These are phyloP conservation scores for Linnemannia elongata DNA, from an alignment of 192 early-diverging fungal species.

Conservation along the genomic window DNA sequence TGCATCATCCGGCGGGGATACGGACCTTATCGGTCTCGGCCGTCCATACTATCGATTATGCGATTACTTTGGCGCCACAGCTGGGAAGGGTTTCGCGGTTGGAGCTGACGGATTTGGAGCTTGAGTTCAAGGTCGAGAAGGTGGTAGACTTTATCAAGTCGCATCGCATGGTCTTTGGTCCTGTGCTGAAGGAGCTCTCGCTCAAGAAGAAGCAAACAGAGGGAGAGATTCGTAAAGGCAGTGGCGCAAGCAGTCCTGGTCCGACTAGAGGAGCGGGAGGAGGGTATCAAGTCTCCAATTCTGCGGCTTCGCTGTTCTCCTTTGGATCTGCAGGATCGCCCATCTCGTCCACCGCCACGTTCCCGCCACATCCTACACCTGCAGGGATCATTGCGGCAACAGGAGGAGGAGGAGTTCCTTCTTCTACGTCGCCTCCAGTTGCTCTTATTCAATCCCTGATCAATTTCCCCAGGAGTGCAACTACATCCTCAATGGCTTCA, in stretches of 20 bases:
- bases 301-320: neutral
- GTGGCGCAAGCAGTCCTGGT: neutral
- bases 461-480: neutral
- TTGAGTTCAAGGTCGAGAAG: constrained; percentile 21
- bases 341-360: neutral
- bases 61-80: constrained; percentile 18
- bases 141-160: constrained; percentile 40
- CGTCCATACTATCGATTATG: constrained; percentile 22
- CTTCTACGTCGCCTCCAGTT: neutral
- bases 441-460: neutral
- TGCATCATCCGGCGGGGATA: constrained; percentile 24
- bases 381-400: neutral
- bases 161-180: constrained; percentile 46
- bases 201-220: neutral
- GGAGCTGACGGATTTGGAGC: constrained; percentile 40
- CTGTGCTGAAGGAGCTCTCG: constrained; percentile 22
- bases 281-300: neutral
- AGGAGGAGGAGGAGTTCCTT: neutral
- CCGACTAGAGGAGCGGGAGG: neutral
- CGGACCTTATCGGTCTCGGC: constrained; percentile 28
- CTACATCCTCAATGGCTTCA: neutral
- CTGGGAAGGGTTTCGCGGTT: constrained; percentile 23
- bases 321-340: neutral
- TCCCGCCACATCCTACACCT: neutral
- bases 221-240: neutral